Conservation (phyloP, 768 basidiomycete species). For the Kwoniella bestiolae region DNA sequence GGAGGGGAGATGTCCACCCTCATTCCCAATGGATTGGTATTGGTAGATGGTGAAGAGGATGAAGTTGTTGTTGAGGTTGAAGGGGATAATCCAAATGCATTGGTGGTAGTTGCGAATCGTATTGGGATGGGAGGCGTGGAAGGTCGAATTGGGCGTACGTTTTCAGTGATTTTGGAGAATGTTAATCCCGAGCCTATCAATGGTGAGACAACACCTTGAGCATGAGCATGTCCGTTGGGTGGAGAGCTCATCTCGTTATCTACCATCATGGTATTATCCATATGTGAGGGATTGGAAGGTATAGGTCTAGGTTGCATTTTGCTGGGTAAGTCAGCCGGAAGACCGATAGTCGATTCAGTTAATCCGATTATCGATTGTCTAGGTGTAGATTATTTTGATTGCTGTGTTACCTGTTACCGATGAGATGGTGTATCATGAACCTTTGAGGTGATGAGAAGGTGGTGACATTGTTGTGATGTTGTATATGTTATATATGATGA, state of each 20-base stretch:
- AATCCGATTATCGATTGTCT: not conserved
- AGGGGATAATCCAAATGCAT: slow-evolving; percentile 46
- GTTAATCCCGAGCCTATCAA: not conserved
- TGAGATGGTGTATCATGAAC: not conserved
- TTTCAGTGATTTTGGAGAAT: slow-evolving; percentile 4
- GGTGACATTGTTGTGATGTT: not conserved
- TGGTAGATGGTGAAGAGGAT: slow-evolving; percentile 19
- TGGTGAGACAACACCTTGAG: not conserved
- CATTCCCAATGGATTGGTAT: slow-evolving; percentile 1
- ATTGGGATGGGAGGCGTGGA: slow-evolving; percentile 23
- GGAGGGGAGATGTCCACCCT: slow-evolving; percentile 28
- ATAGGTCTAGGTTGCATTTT: slow-evolving; percentile 30
- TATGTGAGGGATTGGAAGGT: slow-evolving; percentile 13
- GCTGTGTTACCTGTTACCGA: not conserved
- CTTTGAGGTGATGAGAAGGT: not conserved
- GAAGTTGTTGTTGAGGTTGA: slow-evolving; percentile 18
- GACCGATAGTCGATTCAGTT: not conserved
- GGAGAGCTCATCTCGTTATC: slow-evolving; percentile 25
- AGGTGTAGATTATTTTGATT: no score
- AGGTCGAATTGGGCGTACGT: not conserved
- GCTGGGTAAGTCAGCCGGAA: not conserved
- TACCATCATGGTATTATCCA: not conserved
- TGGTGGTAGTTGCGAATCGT: slow-evolving; percentile 39
- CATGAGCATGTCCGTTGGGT: not conserved
- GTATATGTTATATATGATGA: not conserved